A percentile compares a stretch with the other conserved stretches of the same genome.
phyloP scores from a whole-genome alignment of 371 early-diverging fungal species.

The Capniomyces stellatus region DNA sequence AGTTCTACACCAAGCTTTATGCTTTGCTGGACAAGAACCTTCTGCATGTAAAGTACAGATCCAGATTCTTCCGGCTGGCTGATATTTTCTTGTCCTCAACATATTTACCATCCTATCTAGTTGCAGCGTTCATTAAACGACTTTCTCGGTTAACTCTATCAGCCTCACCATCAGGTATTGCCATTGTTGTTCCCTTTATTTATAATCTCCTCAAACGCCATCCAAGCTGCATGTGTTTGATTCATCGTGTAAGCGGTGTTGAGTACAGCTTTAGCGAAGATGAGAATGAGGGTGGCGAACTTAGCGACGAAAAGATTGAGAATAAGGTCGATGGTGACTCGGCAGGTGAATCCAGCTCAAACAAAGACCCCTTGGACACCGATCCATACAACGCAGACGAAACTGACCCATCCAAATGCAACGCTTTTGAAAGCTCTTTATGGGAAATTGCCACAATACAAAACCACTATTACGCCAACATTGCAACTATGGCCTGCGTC shows the following conservation, averaged over 20 bases:
- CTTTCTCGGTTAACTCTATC: constrained; percentile 61
- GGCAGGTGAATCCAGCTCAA: neutral
- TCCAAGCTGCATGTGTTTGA: constrained; percentile 67
- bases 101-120: constrained; percentile 67
- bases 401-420: constrained; percentile 50
- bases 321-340: neutral
- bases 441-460: constrained; percentile 79
- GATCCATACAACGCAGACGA: constrained; percentile 54
- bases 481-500: constrained; percentile 61
- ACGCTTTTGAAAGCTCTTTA: constrained; percentile 71
- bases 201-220: constrained; percentile 80
- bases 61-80: constrained; percentile 76
- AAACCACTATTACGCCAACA: constrained; percentile 66
- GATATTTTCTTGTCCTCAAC: constrained; percentile 72
- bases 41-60: constrained; percentile 78
- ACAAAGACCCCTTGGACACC: neutral
- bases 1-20: constrained; percentile 86
- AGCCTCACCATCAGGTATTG: constrained; percentile 70
- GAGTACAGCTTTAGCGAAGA: too few species aligned
- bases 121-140: constrained; percentile 84
- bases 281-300: constrained; percentile 8
- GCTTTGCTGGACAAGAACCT: constrained; percentile 65
- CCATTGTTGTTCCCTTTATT: constrained; percentile 66
- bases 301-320: neutral
- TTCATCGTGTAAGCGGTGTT: constrained; percentile 48